A percentile compares a stretch with the other conserved stretches of the same genome.
Evolutionary conservation across 257 asterid species (phyloP).

Genomic region (Henckelia pumila): DNA sequence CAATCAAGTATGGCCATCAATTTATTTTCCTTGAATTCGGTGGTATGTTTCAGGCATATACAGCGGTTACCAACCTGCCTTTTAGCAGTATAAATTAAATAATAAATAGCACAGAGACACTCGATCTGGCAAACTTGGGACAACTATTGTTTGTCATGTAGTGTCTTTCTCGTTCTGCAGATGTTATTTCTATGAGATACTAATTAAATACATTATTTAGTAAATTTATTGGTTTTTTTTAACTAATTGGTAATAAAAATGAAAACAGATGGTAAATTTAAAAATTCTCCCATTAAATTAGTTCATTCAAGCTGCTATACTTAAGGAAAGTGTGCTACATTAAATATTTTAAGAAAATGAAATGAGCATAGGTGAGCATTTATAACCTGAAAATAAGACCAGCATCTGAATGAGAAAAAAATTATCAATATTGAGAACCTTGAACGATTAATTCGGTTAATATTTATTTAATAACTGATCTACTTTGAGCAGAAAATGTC

Average conservation of each 20-base stretch:
- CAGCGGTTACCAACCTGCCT: conserved; percentile 8
- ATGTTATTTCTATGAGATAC: background rate
- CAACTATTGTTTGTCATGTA: background rate
- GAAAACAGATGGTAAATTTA: no score
- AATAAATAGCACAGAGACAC: background rate
- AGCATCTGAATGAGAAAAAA: background rate
- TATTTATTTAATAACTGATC: background rate
- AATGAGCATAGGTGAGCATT: background rate
- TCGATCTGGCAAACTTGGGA: background rate
- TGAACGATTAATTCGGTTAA: no score
- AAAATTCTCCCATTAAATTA: no score
- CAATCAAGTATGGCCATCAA: conserved; percentile 23
- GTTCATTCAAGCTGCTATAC: background rate
- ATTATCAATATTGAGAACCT: no score
- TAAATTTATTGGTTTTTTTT: no score
- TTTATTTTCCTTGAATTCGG: conserved; percentile 26
- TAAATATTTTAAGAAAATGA: no score
- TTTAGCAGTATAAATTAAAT: background rate
- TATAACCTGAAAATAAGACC: background rate
- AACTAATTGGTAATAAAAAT: background rate
- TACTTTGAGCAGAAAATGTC: background rate
- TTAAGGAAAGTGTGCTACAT: background rate
- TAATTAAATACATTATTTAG: no score
- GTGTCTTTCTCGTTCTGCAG: background rate
- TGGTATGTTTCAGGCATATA: conserved; percentile 3